Evolutionary conservation across 345 rosid genomes (phyloP), one percentile per base, ranked within the genome.

Genomic region (Syzygium jambos): DNA sequence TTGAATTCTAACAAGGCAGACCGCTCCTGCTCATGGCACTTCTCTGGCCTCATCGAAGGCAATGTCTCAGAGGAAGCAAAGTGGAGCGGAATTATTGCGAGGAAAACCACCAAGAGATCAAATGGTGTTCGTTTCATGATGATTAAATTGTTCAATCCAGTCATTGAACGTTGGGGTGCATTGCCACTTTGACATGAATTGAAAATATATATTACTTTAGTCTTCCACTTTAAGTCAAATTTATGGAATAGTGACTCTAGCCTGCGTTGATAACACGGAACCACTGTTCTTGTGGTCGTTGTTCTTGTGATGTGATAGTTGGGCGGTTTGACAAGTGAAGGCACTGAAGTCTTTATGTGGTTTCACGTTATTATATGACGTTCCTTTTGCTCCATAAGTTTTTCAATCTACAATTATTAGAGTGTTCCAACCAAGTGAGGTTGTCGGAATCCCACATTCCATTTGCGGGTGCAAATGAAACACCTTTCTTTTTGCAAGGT

Each of bases 241-340:
- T 56, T 27, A 23, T 23, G n/a, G 9, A 56, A 56, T 56, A 4
- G 63, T 23, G 14, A 56, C n/a, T 56, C 63, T 23, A 23, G n/a
- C n/a, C 13, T 0, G 0, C 0, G 0, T 56, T 1, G 17, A 59
- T 27, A 12, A 2, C 68, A 61, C 4, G 10, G 22, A 12, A 46
- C 7, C 86, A 55, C 23, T 56, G 6, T 2, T 7, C 29, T 86
- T 0, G 11, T 6, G 34, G 56, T 86, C 56, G 19, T 29, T 17
- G 3, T 23, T 43, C 25, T n/a, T 29, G 3, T 38, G 41, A 3
- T 3, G 41, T 2, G 41, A 38, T 38, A 38, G 41, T 38, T 3
- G 41, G 41, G 41, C 41, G 41, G 41, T 38, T 38, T 38, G 41
- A 38, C 41, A 2, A 38, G 41, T 38, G 41, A 38, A 38, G 41